Percentiles rank a stretch among this genome's conserved stretches.
These are phyloP conservation scores for Syzygium grande DNA, from an alignment of 345 rosid species.

Conservation along the genomic window DNA sequence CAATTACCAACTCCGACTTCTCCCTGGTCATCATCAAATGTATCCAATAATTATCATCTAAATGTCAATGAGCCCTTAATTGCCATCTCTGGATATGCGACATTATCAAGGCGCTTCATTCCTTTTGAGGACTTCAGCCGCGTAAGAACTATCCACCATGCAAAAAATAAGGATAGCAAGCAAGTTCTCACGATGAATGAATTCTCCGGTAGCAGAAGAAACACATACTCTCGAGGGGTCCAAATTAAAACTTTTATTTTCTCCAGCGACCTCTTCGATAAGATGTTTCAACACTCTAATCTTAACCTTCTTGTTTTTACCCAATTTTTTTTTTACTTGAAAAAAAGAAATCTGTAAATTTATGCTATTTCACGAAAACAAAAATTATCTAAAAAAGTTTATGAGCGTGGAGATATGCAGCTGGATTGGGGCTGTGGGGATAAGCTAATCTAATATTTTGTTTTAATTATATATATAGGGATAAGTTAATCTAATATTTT, in stretches of 20 bases:
- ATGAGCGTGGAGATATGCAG: neutral
- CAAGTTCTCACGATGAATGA: too few species aligned
- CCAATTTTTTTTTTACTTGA: neutral
- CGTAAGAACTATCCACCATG: neutral
- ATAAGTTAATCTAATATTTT: neutral
- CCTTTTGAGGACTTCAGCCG: too few species aligned
- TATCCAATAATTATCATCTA: neutral
- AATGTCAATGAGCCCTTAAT: neutral
- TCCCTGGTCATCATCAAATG: neutral
- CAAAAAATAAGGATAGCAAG: too few species aligned
- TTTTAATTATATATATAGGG: neutral
- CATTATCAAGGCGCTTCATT: neutral
- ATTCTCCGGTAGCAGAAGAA: too few species aligned
- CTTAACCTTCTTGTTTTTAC: neutral
- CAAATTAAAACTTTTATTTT: neutral
- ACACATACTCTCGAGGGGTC: too few species aligned
- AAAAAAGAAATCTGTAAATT: neutral
- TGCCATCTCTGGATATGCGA: neutral
- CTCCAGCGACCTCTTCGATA: neutral
- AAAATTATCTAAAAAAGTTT: neutral
- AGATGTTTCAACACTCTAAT: neutral
- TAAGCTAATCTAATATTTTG: too few species aligned
- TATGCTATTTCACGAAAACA: neutral
- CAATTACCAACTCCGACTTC: neutral
- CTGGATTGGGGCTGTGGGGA: neutral